Evolutionary conservation across 768 basidiomycete species (phyloP).

Genomic region (Lyophyllum atratum): DNA sequence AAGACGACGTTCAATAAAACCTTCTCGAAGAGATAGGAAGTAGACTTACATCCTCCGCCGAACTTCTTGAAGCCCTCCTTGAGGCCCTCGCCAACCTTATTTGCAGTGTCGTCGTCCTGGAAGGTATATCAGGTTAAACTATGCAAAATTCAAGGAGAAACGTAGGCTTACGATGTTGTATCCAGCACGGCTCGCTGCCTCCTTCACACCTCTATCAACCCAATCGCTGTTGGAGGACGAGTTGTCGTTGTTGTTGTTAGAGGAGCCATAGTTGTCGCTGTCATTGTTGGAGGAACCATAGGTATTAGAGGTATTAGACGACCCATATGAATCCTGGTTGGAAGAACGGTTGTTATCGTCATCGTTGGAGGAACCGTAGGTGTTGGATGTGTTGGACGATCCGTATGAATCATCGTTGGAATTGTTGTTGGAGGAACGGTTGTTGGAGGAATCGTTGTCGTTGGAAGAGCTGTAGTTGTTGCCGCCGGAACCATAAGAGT

Average conservation of each 20-base stretch:
- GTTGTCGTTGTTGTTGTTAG: conserved; percentile 20
- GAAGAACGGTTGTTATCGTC: conserved; percentile 16
- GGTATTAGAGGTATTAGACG: conserved; percentile 14
- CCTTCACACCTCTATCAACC: conserved; percentile 41
- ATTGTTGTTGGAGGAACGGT: conserved; percentile 8
- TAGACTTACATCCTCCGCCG: conserved; percentile 25
- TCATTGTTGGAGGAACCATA: conserved; percentile 27
- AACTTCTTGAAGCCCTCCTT: conserved; percentile 38
- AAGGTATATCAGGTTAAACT: background rate
- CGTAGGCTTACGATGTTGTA: conserved; percentile 41
- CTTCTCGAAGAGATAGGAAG: background rate
- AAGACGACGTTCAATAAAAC: background rate
- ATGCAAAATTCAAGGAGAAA: background rate
- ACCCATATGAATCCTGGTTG: conserved; percentile 9
- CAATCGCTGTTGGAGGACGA: conserved; percentile 24
- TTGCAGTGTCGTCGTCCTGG: conserved; percentile 38
- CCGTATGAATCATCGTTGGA: conserved; percentile 27
- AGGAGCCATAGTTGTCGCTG: conserved; percentile 25
- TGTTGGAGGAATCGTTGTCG: conserved; percentile 14
- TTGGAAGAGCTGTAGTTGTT: conserved; percentile 15
- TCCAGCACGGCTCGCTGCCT: conserved; percentile 41
- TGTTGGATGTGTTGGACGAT: conserved; percentile 26
- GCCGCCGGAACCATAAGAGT: conserved; percentile 21
- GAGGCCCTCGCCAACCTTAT: conserved; percentile 38
- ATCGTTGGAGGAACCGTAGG: conserved; percentile 25